phyloP scores from a whole-genome alignment of 306 rosid species.

The Begonia fuchsioides region DNA sequence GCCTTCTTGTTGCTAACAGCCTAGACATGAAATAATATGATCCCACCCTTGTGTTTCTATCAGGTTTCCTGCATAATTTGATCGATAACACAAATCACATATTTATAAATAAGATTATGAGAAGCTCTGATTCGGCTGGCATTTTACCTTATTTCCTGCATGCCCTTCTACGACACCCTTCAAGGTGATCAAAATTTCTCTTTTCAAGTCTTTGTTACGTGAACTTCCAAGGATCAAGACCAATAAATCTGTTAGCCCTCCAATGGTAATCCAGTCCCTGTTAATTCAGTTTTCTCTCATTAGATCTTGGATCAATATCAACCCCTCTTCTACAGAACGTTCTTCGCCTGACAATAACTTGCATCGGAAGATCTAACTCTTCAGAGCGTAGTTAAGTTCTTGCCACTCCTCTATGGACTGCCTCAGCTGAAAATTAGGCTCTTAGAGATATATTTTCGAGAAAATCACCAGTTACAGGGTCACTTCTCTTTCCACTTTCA shows the following conservation, averaged over 20 bases:
- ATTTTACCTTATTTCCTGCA: conserved; percentile 58
- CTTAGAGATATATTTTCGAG: conserved; percentile 46
- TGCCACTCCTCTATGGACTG: conserved; percentile 81
- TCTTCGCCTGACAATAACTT: conserved; percentile 23
- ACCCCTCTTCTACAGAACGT: conserved; percentile 24
- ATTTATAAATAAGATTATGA: neutral
- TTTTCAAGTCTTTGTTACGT: conserved; percentile 36
- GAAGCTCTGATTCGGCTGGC: neutral
- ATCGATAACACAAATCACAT: neutral
- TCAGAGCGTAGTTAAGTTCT: conserved; percentile 59
- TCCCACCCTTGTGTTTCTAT: conserved; percentile 46
- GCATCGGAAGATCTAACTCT: conserved; percentile 39
- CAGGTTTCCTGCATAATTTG: neutral
- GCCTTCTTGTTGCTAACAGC: no score
- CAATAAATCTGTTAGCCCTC: conserved; percentile 33
- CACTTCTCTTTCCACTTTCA: conserved; percentile 27
- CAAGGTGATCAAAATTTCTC: conserved; percentile 43
- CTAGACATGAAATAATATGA: conserved; percentile 42
- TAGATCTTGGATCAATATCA: conserved; percentile 44
- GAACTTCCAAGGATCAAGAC: conserved; percentile 36
- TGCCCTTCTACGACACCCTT: conserved; percentile 55
- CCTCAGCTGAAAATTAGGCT: conserved; percentile 51
- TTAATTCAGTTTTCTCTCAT: conserved; percentile 49
- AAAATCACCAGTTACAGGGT: conserved; percentile 45
- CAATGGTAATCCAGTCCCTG: conserved; percentile 75